These are phyloP conservation scores for Moelleriella libera DNA, from an alignment of 2,329 filamentous ascomycete species.

Conservation along the genomic window DNA sequence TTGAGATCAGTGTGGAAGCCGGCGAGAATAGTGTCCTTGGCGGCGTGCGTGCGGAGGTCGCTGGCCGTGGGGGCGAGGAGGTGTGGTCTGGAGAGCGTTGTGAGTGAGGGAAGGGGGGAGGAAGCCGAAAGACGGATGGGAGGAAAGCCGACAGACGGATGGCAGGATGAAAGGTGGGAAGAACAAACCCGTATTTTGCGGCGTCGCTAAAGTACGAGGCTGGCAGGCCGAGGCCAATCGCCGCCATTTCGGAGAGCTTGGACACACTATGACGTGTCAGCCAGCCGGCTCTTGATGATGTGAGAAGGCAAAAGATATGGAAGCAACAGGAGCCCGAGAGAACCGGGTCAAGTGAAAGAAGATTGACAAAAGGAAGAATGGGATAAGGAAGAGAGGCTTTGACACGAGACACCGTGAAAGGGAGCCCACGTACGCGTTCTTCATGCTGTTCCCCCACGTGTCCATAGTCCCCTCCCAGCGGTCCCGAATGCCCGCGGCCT, in stretches of 20 bases:
- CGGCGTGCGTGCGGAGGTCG: conserved; percentile 37
- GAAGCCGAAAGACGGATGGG: background rate
- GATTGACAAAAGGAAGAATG: conserved; percentile 5
- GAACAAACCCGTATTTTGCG: conserved; percentile 35
- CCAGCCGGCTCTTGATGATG: too few species aligned
- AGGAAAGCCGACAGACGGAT: too few species aligned
- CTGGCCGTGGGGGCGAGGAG: conserved; percentile 47
- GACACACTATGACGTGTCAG: conserved; percentile 25
- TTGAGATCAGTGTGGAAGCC: conserved; percentile 52
- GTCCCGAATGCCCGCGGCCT: conserved; percentile 29
- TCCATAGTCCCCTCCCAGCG: conserved; percentile 41
- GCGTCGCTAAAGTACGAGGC: conserved; percentile 38
- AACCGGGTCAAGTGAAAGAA: background rate
- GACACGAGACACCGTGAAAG: background rate
- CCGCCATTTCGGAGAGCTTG: conserved; percentile 43
- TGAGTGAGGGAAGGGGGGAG: background rate
- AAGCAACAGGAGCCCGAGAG: too few species aligned
- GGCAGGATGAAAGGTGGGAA: background rate
- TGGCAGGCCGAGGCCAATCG: conserved; percentile 39
- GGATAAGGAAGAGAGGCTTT: background rate
- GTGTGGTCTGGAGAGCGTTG: conserved; percentile 29
- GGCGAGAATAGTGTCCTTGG: conserved; percentile 42
- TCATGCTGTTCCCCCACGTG: conserved; percentile 45
- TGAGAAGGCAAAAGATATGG: conserved; percentile 1
- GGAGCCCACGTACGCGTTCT: conserved; percentile 31